A percentile compares a stretch with the other conserved stretches of the same genome.
These are phyloP conservation scores for Argentina anserina DNA, from an alignment of 306 rosid genomes.

Conservation along the genomic window DNA sequence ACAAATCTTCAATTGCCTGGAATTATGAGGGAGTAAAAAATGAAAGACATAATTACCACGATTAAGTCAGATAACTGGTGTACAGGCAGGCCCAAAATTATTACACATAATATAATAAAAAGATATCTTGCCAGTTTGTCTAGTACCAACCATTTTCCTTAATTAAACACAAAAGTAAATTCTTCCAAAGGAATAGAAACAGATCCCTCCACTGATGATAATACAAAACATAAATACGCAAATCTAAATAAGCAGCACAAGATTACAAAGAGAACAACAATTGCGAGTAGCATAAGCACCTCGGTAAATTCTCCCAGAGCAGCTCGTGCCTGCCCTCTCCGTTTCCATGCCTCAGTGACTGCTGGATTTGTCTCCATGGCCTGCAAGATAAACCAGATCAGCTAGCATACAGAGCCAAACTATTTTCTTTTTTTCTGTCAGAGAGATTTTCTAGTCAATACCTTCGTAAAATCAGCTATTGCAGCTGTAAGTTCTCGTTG, in stretches of 20 bases:
- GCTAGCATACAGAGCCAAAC: constrained; percentile 17
- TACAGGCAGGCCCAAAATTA: constrained; percentile 8
- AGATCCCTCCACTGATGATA: not conserved
- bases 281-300: constrained; percentile 42
- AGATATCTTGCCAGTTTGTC: not conserved
- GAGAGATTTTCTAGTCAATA: constrained; percentile 32
- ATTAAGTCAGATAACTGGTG: not conserved
- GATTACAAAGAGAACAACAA: constrained; percentile 2
- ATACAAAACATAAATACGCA: not conserved
- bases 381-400: constrained; percentile 41
- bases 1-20: constrained; percentile 89
- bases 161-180: not conserved
- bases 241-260: not conserved
- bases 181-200: not conserved
- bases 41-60: constrained; percentile 12
- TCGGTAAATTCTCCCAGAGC: constrained; percentile 88
- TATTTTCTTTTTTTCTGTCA: constrained; percentile 13
- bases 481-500: constrained; percentile 85
- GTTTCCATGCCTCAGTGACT: constrained; percentile 98
- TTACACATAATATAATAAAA: not conserved
- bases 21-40: constrained; percentile 14
- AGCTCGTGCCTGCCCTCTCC: constrained; percentile 99
- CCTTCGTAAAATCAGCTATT: constrained; percentile 92
- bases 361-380: constrained; percentile 82
- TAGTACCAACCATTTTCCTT: not conserved